These are phyloP conservation scores for Mimosa pudica DNA, from an alignment of 306 rosid species.

Conservation along the genomic window DNA sequence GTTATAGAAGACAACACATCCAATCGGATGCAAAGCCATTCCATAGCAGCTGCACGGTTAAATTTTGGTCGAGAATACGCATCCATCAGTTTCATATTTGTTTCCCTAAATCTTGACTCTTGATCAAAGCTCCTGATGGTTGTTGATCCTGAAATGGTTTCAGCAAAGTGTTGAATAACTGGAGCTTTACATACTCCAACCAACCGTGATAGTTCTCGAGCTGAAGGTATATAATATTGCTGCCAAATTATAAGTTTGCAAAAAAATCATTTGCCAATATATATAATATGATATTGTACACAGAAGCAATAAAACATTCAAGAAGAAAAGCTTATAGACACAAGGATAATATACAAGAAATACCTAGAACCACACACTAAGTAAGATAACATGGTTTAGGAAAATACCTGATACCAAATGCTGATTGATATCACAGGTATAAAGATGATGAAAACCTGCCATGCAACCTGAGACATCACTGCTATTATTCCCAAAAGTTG, in stretches of 20 bases:
- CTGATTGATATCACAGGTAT: conserved; percentile 63
- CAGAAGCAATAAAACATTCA: conserved; percentile 1
- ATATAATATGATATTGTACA: conserved; percentile 5
- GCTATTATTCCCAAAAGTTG: conserved; percentile 75
- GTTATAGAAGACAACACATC: conserved; percentile 72
- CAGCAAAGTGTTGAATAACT: conserved; percentile 78
- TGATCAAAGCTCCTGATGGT: conserved; percentile 90
- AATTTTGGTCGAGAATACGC: conserved; percentile 74
- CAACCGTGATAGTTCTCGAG: conserved; percentile 81
- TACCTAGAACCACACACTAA: neutral
- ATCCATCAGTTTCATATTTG: conserved; percentile 74
- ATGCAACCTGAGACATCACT: conserved; percentile 82
- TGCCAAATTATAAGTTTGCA: conserved; percentile 39
- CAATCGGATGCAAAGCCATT: conserved; percentile 80
- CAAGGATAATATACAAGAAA: neutral
- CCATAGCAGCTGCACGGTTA: conserved; percentile 69
- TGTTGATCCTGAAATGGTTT: conserved; percentile 78
- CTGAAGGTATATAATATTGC: conserved; percentile 78
- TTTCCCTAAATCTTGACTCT: conserved; percentile 65
- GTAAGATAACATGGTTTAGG: conserved; percentile 10
- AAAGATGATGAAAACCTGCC: conserved; percentile 80
- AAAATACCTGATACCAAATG: conserved; percentile 76
- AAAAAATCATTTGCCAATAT: conserved; percentile 6
- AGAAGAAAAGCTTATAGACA: neutral
- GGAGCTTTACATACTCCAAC: conserved; percentile 89